phyloP scores from a whole-genome alignment of 306 rosid genomes.

The Amphicarpaea edgeworthii region DNA sequence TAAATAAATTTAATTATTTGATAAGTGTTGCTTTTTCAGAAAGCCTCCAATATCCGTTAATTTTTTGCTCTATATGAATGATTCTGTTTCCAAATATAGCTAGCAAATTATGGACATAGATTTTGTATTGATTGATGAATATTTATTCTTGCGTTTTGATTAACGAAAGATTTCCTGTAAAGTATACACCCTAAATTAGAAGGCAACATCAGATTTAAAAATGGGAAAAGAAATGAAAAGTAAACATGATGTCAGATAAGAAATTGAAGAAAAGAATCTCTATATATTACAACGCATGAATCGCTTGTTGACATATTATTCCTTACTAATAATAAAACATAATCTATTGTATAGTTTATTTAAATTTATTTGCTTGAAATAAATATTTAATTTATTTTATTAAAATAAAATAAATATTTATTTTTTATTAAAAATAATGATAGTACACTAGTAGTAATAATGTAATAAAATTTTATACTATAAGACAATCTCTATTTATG shows the following conservation, averaged over 20 bases:
- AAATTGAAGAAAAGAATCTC: slow-evolving; percentile 31
- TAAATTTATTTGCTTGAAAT: no score
- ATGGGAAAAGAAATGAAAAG: background rate
- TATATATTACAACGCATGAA: background rate
- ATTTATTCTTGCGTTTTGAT: slow-evolving; percentile 15
- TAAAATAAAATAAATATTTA: no score
- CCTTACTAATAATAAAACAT: background rate
- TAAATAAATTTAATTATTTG: no score
- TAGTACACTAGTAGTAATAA: no score
- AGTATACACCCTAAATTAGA: background rate
- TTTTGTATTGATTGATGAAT: slow-evolving; percentile 1
- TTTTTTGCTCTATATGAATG: slow-evolving; percentile 13
- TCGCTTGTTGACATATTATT: background rate
- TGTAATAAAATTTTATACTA: no score
- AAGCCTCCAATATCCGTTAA: slow-evolving; percentile 22
- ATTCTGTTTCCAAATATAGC: slow-evolving; percentile 27
- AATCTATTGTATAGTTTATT: no score
- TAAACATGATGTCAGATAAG: background rate
- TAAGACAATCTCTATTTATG: no score
- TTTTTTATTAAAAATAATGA: no score
- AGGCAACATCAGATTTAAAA: background rate
- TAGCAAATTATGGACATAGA: slow-evolving; percentile 5
- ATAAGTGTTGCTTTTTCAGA: background rate
- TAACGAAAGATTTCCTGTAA: background rate
- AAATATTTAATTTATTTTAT: no score